These are phyloP conservation scores for Darksidea phi DNA, from an alignment of 495 filamentous ascomycete species.

Conservation along the genomic window DNA sequence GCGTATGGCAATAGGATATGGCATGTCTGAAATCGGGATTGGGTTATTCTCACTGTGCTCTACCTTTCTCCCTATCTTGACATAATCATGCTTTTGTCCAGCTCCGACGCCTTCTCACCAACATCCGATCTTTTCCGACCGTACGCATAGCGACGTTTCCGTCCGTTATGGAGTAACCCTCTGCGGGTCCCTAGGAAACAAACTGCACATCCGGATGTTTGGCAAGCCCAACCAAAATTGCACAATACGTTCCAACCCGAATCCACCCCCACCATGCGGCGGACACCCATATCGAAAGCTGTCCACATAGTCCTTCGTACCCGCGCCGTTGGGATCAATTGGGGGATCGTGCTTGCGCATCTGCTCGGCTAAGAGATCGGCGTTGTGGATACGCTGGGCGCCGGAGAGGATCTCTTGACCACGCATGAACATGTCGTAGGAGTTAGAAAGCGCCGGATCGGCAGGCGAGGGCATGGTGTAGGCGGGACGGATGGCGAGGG, in stretches of 20 bases:
- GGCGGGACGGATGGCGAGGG: constrained; percentile 79
- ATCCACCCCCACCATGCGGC: constrained; percentile 81
- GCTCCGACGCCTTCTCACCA: too few relatives aligned
- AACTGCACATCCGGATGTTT: constrained; percentile 72
- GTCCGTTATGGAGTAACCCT: constrained; percentile 63
- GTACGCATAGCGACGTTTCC: neutral
- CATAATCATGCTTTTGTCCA: too few relatives aligned
- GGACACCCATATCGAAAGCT: constrained; percentile 76
- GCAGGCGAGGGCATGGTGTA: constrained; percentile 77
- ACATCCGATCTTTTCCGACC: neutral
- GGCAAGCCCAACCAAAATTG: constrained; percentile 83
- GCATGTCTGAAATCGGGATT: too few relatives aligned
- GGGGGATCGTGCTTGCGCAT: constrained; percentile 66
- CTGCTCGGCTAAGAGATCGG: constrained; percentile 63
- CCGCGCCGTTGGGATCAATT: constrained; percentile 67
- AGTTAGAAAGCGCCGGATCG: constrained; percentile 66
- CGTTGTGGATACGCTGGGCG: constrained; percentile 80
- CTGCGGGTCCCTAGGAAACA: constrained; percentile 85
- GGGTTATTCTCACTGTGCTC: too few relatives aligned
- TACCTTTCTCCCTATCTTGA: too few relatives aligned
- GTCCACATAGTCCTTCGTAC: constrained; percentile 80
- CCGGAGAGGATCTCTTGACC: constrained; percentile 87
- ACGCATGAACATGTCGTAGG: constrained; percentile 93
- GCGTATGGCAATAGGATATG: too few relatives aligned
- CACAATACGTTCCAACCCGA: constrained; percentile 85